Conservation (phyloP, 768 basidiomycete genomes). For the Boletus barrowsii region DNA sequence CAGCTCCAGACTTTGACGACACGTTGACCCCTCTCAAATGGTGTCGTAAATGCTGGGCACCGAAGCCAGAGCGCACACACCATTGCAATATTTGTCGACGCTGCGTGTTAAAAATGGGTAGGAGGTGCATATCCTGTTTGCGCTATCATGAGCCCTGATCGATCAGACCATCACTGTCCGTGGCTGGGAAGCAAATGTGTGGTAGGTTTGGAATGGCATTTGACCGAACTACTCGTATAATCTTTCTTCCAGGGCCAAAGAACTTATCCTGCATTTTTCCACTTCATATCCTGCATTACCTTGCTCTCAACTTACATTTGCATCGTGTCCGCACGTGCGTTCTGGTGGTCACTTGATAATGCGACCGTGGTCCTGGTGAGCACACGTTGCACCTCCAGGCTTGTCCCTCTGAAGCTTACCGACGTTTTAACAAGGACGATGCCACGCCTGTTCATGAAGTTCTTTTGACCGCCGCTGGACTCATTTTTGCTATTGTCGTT, state of each 20-base stretch:
- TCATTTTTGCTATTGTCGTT: conserved; percentile 59
- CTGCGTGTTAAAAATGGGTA: conserved; percentile 85
- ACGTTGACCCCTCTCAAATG: conserved; percentile 60
- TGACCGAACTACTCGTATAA: neutral
- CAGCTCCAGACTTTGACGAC: conserved; percentile 45
- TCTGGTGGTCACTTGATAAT: conserved; percentile 66
- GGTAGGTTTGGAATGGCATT: conserved; percentile 38
- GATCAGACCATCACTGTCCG: conserved; percentile 79
- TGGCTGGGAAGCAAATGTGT: conserved; percentile 80
- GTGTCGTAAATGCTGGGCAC: conserved; percentile 77
- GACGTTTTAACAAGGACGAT: conserved; percentile 45
- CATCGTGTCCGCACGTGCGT: conserved; percentile 46
- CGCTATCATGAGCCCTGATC: conserved; percentile 5
- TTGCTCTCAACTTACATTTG: conserved; percentile 62
- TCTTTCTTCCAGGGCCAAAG: conserved; percentile 59
- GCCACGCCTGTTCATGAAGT: conserved; percentile 70
- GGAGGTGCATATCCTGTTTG: conserved; percentile 20
- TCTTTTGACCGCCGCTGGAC: conserved; percentile 55
- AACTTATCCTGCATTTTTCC: conserved; percentile 81
- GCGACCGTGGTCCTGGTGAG: conserved; percentile 56
- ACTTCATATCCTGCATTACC: conserved; percentile 66
- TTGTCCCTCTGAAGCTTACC: neutral
- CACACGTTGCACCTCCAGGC: neutral
- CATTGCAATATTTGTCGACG: conserved; percentile 74
- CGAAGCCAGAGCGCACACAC: conserved; percentile 78